Evolutionary conservation across 1,284 basidiomycete species (phyloP).

Genomic region (Cutaneotrichosporon arboriforme): DNA sequence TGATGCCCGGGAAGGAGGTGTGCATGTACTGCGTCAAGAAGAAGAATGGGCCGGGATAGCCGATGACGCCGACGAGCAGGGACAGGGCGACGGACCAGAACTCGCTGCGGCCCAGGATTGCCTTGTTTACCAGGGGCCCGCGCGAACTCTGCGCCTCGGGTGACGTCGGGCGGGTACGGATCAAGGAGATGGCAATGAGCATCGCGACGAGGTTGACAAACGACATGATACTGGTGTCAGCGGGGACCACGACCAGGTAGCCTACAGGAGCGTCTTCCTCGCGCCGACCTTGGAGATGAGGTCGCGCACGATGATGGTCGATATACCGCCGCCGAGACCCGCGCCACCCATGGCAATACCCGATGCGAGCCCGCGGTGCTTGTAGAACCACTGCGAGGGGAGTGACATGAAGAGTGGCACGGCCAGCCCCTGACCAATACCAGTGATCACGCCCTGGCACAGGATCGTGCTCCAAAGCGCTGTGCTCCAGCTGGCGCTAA

Average conservation of each 20-base stretch:
- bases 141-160: constrained; percentile 27
- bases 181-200: constrained; percentile 23
- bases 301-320: constrained; percentile 21
- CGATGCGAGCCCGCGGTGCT: constrained; percentile 30
- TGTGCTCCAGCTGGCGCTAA: constrained; percentile 7
- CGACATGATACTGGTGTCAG: constrained; percentile 30
- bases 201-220: constrained; percentile 27
- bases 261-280: constrained; percentile 31
- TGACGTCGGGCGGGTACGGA: constrained; percentile 30
- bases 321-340: constrained; percentile 30
- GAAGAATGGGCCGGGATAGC: constrained; percentile 30
- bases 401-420: constrained; percentile 39
- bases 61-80: constrained; percentile 24
- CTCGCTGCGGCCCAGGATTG: constrained; percentile 1
- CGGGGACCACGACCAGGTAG: not conserved
- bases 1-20: constrained; percentile 16
- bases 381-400: constrained; percentile 41
- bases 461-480: constrained; percentile 11
- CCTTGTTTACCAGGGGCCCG: constrained; percentile 29
- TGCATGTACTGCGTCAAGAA: constrained; percentile 24
- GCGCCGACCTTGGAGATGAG: constrained; percentile 27
- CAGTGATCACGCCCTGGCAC: constrained; percentile 26
- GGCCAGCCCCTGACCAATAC: constrained; percentile 27
- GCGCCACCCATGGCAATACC: constrained; percentile 38
- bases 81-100: constrained; percentile 26